Evolutionary conservation across 2,329 filamentous ascomycete species (phyloP).

Genomic region (Hymenoscyphus scutula): DNA sequence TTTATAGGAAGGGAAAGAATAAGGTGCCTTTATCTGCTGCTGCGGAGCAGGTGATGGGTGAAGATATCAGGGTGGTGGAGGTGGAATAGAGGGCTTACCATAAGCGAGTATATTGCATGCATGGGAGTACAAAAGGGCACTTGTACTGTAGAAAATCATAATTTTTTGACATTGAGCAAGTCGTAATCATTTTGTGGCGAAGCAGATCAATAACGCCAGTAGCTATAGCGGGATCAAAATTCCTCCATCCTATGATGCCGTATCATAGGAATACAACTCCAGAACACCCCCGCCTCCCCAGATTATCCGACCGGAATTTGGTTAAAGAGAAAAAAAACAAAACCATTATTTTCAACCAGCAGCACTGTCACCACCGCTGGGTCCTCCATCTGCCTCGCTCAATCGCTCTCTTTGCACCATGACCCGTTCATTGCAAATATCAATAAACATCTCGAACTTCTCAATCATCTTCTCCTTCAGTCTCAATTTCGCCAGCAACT

Average conservation of each 20-base stretch:
- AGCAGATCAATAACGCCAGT: background rate
- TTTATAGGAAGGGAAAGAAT: slow-evolving; percentile 76
- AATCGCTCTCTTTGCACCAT: slow-evolving; percentile 61
- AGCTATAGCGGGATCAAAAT: background rate
- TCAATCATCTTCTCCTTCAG: slow-evolving; percentile 62
- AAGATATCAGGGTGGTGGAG: slow-evolving; percentile 19
- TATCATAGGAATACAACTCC: background rate
- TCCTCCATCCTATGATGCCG: background rate
- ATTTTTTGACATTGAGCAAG: background rate
- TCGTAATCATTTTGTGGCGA: background rate
- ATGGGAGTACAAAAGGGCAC: background rate
- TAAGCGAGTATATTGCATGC: slow-evolving; percentile 5
- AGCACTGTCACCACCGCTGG: slow-evolving; percentile 21
- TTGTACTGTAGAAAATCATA: background rate
- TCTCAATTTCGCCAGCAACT: slow-evolving; percentile 56
- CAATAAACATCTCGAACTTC: slow-evolving; percentile 68
- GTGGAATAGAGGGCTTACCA: background rate
- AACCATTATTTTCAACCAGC: slow-evolving; percentile 17
- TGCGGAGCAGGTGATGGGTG: slow-evolving; percentile 20
- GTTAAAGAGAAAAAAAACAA: background rate
- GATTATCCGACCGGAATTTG: background rate
- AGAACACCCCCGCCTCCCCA: background rate
- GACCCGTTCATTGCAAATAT: slow-evolving; percentile 65
- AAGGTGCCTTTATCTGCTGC: slow-evolving; percentile 28
- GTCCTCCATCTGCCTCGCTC: slow-evolving; percentile 30